phyloP scores from a whole-genome alignment of 495 filamentous ascomycete genomes.

The Saxophila tyrrhenica region DNA sequence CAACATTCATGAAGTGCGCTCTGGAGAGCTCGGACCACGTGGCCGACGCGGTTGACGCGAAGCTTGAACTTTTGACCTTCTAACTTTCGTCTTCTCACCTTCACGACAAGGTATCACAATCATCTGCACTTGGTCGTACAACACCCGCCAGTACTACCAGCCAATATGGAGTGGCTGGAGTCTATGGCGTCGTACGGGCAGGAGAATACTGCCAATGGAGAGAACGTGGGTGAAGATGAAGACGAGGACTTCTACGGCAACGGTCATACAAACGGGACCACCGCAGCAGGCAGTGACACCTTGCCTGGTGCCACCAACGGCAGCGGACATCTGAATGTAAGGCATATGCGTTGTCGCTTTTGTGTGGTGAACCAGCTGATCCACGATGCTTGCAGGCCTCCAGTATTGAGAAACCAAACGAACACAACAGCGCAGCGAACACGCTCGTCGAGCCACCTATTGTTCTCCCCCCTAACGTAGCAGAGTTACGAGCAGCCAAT shows the following conservation, averaged over 20 bases:
- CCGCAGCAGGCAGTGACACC: background rate
- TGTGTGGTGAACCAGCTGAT: background rate
- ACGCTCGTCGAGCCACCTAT: too few relatives aligned
- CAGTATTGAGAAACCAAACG: background rate
- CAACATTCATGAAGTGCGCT: too few relatives aligned
- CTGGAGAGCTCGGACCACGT: too few relatives aligned
- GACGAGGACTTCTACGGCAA: conserved; percentile 9
- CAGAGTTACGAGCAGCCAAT: conserved; percentile 12
- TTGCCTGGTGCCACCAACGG: background rate
- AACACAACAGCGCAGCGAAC: background rate
- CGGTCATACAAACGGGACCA: background rate
- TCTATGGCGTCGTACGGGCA: background rate
- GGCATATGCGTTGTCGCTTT: background rate
- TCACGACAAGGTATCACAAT: too few relatives aligned
- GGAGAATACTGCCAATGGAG: background rate
- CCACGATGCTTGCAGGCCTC: background rate
- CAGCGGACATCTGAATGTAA: background rate
- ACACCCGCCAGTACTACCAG: background rate
- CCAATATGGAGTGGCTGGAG: background rate
- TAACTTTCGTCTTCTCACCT: too few relatives aligned
- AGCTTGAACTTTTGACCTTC: too few relatives aligned
- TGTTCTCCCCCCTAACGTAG: too few relatives aligned
- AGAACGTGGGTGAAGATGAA: background rate
- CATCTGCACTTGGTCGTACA: background rate
- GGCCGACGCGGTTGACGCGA: too few relatives aligned